Base-by-base conservation (phyloP, 495 filamentous ascomycete species). In the Xylaria curta region DNA sequence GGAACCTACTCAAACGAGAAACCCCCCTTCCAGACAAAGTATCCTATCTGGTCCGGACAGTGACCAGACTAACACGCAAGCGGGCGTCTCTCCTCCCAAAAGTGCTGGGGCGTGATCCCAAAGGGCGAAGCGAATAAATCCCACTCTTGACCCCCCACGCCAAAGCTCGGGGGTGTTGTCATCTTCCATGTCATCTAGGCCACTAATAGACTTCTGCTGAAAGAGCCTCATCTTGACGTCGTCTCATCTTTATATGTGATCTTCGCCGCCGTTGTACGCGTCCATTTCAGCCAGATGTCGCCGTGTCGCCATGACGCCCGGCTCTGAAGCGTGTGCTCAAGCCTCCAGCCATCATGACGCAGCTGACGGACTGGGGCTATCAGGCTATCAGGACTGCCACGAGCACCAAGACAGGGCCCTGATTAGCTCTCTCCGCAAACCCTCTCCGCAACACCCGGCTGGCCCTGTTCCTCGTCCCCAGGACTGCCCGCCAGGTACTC, bases 221-320 rank as follows among this genome's bases (percentile, higher is more conserved):
- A 78, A 79, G 77, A 79, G 77, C 77, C 77, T 79, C 77, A 77
- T 77, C 74, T 72, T 70, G 76, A 79, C 77, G 77, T 77, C 76
- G 75, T 79, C 72, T 71, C 58, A 28, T 42, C 60, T 69, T 74
- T 73, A 54, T 72, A 36, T 73, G 56, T 62, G 53, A 62, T 58
- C 47, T 61, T 33, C 5, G 46, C 60, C 73, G 67, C 69, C 66
- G 72, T 67, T 70, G 67, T 70, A 61, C 64, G 70, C 28, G 53
- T 68, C 51, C 40, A 56, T 56, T 67, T 66, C 49, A 47, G 66
- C 51, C 59, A 66, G 42, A 53, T 70, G 33, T 66, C 49, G 49
- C 58, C 49, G 56, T 53, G 49, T 59, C 66, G 71, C 59, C 74
- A 4, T 10, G 28, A 10, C 33, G 56, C 28, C 28, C 33, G 8